Base-by-base conservation (phyloP, 495 filamentous ascomycete species). In the Pyronema domesticum region DNA sequence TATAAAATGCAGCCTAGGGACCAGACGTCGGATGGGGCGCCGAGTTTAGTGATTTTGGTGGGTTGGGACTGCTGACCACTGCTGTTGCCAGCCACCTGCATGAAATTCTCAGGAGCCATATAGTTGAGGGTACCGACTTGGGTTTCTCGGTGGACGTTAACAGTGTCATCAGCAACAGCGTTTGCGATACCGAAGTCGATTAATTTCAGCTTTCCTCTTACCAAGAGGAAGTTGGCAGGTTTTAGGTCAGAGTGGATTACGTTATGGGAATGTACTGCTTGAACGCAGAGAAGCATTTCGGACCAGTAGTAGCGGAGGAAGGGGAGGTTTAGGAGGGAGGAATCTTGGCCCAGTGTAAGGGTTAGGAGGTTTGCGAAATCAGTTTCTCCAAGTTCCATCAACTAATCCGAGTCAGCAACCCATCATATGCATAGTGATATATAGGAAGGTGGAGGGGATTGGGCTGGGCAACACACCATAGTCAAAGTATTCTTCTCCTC, bases 351-450 rank as follows among this genome's bases (percentile, higher is more conserved):
- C 35, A 82, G 69, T 33, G 82, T 78, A 37, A 80, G 77, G 6
- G 76, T 81, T 33, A 98, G 79, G 14, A 95, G 80, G 51, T 84
- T 86, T 60, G 88, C 84, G 62, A 98, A 74, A 63, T 96, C 93
- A n/a, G 87, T 79, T 68, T 98, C 91, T 56, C 91, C 91, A 63
- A 89, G 85, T 69, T 98, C 91, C 88, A 98, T 93, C n/a, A 98
- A 75, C 78, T 81, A 46, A 48, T n/a, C 15, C 2, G 14, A 42
- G 10, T 18, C n/a, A 53, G 13, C 35, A 3, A 40, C 2, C 30
- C 5, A n/a, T 17, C 1, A 43, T n/a, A 17, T 43, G 1, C 43
- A 47, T 30, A 53, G 34, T 47, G 10, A 33, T 53, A 44, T 42
- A 43, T 51, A 43, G n/a, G n/a, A n/a, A n/a, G n/a, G n/a, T n/a